Evolutionary conservation across 345 rosid species (phyloP), one percentile per base, ranked within the genome.

Genomic region (Linum usitatissimum): DNA sequence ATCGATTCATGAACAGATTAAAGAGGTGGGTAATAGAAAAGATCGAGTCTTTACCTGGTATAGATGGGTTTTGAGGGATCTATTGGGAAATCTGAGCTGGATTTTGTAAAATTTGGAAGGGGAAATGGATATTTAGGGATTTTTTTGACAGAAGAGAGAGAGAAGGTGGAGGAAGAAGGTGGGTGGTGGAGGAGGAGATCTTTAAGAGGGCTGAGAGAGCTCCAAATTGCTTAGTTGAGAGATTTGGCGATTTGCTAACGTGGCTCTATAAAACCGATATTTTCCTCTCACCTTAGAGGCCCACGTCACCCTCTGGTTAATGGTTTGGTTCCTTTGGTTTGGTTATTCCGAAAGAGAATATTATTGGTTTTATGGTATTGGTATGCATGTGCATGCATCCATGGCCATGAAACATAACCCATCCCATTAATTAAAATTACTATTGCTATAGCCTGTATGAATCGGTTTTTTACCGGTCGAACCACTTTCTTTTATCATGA

Each of bases 231-330:
- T 45, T 45, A 45, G 51, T 66, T 70, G 21, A 7, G 13, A 66
- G 68, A 62, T 75, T 61, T 55, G 59, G 59, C 8, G 62, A 31
- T 9, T 55, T 64, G 85, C 60, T 1, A 57, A 80, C 84, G 86
- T 84, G 86, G 83, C 83, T 34, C 38, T 34, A 5, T 23, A 23
- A 23, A 23, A 23, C 38, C 69, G 90, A 84, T 84, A 84, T 84
- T 84, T 84, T 81, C 75, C 84, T 75, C 80, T 66, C 71, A 55
- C 73, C 64, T 54, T 63, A 71, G 63, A 73, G 68, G 73, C 67
- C 71, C 84, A 78, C 75, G 79, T 79, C 81, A 67, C 72, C 36
- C 14, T 12, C 21, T 30, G 8, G 5, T 18, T 36, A 54, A 45
- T 7, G 51, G 51, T 23, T 23, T 2, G 28, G 2, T 23, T 23